A percentile compares a stretch with the other conserved stretches of the same genome.
These are phyloP conservation scores for Immersiporthe knoxdaviesiana DNA, from an alignment of 2,329 filamentous ascomycete genomes.

Conservation along the genomic window DNA sequence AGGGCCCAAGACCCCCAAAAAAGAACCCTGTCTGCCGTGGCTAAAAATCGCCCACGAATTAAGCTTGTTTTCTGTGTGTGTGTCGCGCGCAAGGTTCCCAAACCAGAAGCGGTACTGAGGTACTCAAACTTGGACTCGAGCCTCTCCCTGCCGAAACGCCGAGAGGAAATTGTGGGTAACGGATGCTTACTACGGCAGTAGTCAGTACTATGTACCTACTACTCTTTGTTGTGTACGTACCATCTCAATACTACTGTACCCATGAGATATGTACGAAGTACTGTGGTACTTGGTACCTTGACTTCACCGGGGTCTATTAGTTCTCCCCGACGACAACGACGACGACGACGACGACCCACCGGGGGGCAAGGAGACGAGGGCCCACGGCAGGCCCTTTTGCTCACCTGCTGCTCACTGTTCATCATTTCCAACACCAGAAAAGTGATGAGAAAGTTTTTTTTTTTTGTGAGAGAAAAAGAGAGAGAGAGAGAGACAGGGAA, in stretches of 20 bases:
- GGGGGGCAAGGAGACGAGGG: neutral
- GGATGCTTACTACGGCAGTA: no score
- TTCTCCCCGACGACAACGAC: neutral
- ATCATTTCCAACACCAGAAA: neutral
- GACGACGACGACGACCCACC: neutral
- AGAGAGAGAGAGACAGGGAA: neutral
- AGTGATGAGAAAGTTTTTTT: neutral
- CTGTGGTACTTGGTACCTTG: neutral
- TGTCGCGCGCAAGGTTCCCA: conserved; percentile 12
- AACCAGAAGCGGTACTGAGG: neutral
- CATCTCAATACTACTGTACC: neutral
- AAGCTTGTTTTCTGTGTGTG: conserved; percentile 27
- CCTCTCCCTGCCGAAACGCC: conserved; percentile 8
- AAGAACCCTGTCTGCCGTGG: conserved; percentile 19
- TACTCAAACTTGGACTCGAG: neutral
- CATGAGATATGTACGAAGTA: neutral
- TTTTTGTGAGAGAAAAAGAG: no score
- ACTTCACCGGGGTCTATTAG: neutral
- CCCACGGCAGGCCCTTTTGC: neutral
- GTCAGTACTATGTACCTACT: neutral
- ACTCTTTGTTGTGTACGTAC: neutral
- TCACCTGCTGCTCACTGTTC: neutral
- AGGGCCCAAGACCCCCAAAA: neutral
- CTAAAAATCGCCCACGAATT: conserved; percentile 28
- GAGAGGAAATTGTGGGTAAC: neutral